These are phyloP conservation scores for Aspergillus tamarii DNA, from an alignment of 2,329 filamentous ascomycete genomes.

Conservation along the genomic window DNA sequence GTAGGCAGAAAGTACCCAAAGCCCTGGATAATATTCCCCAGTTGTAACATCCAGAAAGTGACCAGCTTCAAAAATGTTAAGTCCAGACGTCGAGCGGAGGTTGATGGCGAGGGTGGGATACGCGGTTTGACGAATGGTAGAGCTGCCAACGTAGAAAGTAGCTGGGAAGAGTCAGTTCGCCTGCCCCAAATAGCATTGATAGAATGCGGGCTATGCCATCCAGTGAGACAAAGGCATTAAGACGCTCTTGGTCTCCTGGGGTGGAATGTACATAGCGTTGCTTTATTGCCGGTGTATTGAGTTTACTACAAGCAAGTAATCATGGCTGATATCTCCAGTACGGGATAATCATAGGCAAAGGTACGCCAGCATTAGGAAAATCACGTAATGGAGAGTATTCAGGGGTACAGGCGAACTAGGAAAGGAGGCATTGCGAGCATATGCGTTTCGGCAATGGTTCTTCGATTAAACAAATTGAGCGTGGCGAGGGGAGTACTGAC, in stretches of 20 bases:
- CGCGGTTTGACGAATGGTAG: constrained; percentile 48
- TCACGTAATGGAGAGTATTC: not conserved
- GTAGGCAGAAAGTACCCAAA: constrained; percentile 44
- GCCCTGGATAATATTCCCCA: constrained; percentile 41
- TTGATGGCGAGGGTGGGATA: constrained; percentile 43
- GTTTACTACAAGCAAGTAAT: not conserved
- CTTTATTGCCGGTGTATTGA: not conserved
- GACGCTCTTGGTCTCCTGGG: not conserved
- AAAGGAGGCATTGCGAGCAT: not conserved
- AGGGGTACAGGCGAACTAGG: not conserved
- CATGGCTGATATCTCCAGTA: not conserved
- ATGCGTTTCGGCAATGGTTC: not conserved
- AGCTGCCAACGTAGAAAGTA: constrained; percentile 34
- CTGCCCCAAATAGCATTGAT: not conserved
- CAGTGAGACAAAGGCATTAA: not conserved
- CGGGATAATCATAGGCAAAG: not conserved
- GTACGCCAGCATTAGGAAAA: not conserved
- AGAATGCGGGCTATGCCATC: not conserved
- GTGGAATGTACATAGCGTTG: not conserved
- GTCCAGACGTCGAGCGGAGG: constrained; percentile 35
- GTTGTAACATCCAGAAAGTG: constrained; percentile 49
- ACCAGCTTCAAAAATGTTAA: constrained; percentile 38
- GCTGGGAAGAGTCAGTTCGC: constrained; percentile 21
- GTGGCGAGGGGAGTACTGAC: constrained; percentile 15
- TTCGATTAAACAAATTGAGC: not conserved